Conservation (phyloP, 768 basidiomycete species). For the Suillus discolor region DNA sequence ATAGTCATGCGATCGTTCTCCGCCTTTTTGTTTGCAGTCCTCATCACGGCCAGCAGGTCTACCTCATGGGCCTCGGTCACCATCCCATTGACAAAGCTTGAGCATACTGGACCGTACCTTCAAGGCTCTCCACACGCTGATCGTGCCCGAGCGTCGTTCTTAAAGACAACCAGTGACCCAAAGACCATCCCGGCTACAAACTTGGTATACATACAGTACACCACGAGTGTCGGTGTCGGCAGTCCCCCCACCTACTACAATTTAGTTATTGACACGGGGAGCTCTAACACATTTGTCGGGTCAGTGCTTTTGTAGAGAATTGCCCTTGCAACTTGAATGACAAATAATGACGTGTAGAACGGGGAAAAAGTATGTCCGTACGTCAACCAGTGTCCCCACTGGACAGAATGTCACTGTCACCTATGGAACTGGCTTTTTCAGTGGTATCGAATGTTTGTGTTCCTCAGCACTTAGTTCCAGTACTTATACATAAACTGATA, state of each 20-base stretch:
- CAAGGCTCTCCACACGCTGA: constrained; percentile 20
- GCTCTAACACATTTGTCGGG: constrained; percentile 35
- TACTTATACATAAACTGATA: not conserved
- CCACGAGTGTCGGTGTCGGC: constrained; percentile 28
- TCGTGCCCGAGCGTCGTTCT: constrained; percentile 18
- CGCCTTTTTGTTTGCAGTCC: constrained; percentile 4
- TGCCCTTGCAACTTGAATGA: not conserved
- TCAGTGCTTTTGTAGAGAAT: constrained; percentile 7
- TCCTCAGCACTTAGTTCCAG: not conserved
- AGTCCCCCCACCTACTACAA: constrained; percentile 29
- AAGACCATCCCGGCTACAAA: constrained; percentile 21
- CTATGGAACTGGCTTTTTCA: constrained; percentile 18
- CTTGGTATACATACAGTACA: constrained; percentile 21
- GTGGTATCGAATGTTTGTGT: constrained; percentile 38
- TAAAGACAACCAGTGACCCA: constrained; percentile 13
- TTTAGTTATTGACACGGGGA: constrained; percentile 34
- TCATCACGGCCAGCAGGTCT: constrained; percentile 13
- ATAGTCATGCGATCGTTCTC: constrained; percentile 17
- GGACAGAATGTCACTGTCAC: constrained; percentile 18
- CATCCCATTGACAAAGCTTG: constrained; percentile 17
- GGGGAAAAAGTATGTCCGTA: constrained; percentile 21
- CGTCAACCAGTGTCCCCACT: constrained; percentile 26
- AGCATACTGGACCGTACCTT: constrained; percentile 18
- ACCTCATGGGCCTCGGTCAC: constrained; percentile 11
- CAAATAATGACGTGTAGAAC: constrained; percentile 16